Evolutionary conservation across 371 early-diverging fungal genomes (phyloP), one percentile per base, ranked within the genome.

Genomic region (Saksenaea vasiformis): DNA sequence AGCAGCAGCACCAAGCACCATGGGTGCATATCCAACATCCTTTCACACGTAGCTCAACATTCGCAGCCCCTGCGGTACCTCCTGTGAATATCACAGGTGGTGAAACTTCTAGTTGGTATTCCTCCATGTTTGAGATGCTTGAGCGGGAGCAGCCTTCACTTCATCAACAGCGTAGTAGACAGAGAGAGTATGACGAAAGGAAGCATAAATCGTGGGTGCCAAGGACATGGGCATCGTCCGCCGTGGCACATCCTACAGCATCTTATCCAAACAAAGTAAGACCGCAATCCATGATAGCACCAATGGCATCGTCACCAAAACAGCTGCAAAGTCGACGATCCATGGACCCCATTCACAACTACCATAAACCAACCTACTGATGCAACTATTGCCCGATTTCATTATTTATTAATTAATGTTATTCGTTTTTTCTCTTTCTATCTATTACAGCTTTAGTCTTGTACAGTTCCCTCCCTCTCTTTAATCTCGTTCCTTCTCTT

Each of bases 11-110:
- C 34, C 66, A 27, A 61, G 34, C 39, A 39, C 35, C 19, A 47
- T 17, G 14, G 43, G 14, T 41, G 51, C 51, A 47, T 47, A 5
- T 47, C n/a, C 51, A 47, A 47, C 51, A 47, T 22, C 51, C 51
- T 22, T 47, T 26, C 22, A 22, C 51, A 4, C 24, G 51, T 26
- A 22, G 51, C 22, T 47, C 51, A 17, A 22, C 51, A 47, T 47
- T 47, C 26, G 76, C 70, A 8, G 68, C 76, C 17, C 76, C 73
- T 58, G 67, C 71, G 26, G 63, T 73, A 19, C 73, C 77, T 22
- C 77, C 73, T 19, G 34, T 67, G 43, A 61, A 56, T 54, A 24
- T 67, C 15, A 11, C 34, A 19, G 22, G 7, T 11, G 37, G 26
- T n/a, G 26, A 58, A n/a, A 17, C 51, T 10, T 47, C 51, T 10